phyloP scores from a whole-genome alignment of 2,329 filamentous ascomycete genomes.

The Daldinia sp. region DNA sequence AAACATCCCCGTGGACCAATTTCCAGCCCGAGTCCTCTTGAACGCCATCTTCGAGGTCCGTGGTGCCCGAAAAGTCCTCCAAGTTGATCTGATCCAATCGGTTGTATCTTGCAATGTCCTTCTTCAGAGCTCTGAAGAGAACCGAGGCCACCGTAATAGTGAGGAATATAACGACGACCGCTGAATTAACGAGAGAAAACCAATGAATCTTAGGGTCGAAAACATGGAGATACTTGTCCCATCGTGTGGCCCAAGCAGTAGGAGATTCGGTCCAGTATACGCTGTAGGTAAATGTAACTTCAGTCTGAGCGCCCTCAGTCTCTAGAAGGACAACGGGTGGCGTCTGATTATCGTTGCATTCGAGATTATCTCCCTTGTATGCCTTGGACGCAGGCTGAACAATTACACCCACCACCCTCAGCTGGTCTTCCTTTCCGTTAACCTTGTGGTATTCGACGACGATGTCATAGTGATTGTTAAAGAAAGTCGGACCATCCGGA shows the following conservation, averaged over 20 bases:
- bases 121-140: constrained; percentile 85
- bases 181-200: constrained; percentile 97
- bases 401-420: constrained; percentile 90
- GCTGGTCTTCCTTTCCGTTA: constrained; percentile 72
- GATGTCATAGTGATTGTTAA: constrained; percentile 98
- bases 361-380: constrained; percentile 64
- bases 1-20: constrained; percentile 96
- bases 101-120: constrained; percentile 98
- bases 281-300: constrained; percentile 90
- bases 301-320: constrained; percentile 65
- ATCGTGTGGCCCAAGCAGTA: constrained; percentile 94
- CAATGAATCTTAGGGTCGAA: constrained; percentile 98
- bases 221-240: constrained; percentile 99
- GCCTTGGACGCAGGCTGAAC: constrained; percentile 84
- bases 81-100: constrained; percentile 90
- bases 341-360: constrained; percentile 71
- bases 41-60: constrained; percentile 86
- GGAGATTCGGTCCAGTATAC: constrained; percentile 87
- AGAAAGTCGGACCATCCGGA: constrained; percentile 67
- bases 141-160: constrained; percentile 94
- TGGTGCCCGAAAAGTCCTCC: constrained; percentile 86
- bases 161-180: constrained; percentile 92
- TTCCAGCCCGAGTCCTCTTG: constrained; percentile 99
- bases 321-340: constrained; percentile 73
- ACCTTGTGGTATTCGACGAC: constrained; percentile 91